Conservation (phyloP, 805 yeast genomes). For the Saturnispora serradocipensis region DNA sequence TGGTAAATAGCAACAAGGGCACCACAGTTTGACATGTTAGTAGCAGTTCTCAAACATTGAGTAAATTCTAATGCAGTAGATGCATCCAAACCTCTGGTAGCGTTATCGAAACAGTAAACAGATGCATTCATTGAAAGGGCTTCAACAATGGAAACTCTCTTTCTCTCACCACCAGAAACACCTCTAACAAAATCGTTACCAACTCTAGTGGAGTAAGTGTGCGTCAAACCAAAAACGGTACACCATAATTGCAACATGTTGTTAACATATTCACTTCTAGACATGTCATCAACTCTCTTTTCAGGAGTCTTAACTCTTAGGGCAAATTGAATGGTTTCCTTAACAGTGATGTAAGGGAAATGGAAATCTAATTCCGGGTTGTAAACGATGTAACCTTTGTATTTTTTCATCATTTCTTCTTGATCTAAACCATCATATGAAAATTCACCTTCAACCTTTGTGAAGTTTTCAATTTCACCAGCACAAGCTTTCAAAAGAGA, state of each 20-base stretch:
- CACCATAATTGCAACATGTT: conserved; percentile 38
- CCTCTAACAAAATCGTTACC: conserved; percentile 63
- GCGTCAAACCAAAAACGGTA: conserved; percentile 49
- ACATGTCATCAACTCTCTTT: conserved; percentile 32
- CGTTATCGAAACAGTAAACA: conserved; percentile 57
- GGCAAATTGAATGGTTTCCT: conserved; percentile 64
- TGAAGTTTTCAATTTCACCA: conserved; percentile 36
- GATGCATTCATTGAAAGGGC: conserved; percentile 46
- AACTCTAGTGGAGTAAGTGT: conserved; percentile 52
- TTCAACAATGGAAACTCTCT: conserved; percentile 62
- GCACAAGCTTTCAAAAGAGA: conserved; percentile 58
- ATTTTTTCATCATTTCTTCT: conserved; percentile 48
- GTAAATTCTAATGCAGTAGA: conserved; percentile 61
- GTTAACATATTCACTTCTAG: conserved; percentile 34
- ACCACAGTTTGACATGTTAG: conserved; percentile 46
- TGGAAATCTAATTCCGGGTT: conserved; percentile 62
- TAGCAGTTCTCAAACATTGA: conserved; percentile 52
- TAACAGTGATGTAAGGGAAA: conserved; percentile 69
- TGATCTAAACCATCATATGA: conserved; percentile 54
- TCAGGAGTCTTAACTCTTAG: conserved; percentile 60
- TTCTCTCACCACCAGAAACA: conserved; percentile 64
- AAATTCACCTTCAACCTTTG: conserved; percentile 44
- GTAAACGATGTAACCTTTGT: conserved; percentile 46
- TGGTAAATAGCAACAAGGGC: conserved; percentile 61
- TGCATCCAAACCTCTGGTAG: conserved; percentile 65